Base-by-base conservation (phyloP, 1,139 yeast genomes). In the Candida neerlandica region DNA sequence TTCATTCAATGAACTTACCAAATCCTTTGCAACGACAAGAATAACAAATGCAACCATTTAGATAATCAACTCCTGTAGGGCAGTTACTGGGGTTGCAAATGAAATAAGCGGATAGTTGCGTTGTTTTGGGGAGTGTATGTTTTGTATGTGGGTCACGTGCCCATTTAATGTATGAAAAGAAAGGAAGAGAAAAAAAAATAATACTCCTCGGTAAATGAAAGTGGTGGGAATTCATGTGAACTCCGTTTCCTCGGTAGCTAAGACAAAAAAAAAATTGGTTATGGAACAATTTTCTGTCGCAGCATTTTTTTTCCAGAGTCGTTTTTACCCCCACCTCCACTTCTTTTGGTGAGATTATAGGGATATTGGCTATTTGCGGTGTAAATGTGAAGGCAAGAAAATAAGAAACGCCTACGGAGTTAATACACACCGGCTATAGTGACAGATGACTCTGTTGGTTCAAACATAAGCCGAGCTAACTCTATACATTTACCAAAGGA, bases 191-290 rank as follows among this genome's bases (percentile, higher is more conserved):
- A 14, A 14, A 33, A 7, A 33, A n/a, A 33, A 33, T 23, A 33
- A 11, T 43, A 12, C 11, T 33, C 45, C 45, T 43, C 45, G 45
- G 45, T 30, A 29, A 15, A 26, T 30, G 32, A 11, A 11, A 30
- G n/a, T 30, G 15, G 33, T 12, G 33, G 33, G n/a, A 2, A 30
- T 33, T 33, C 43, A 27, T 40, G 43, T 40, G 43, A 40, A 39
- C n/a, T 15, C 12, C 9, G 9, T 34, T 23, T 34, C 45, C 45
- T 43, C 45, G 45, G 45, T 27, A 42, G n/a, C 26, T 23, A 10
- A 23, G 9, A 5, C 15, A 39, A 10, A 35, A 10, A 35, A 35
- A 18, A 10, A 35, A 35, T 4, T 23, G 38, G 38, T 5, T 14
- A 30, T 30, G 34, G 34, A 30, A n/a, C 15, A 30, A 30, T 14